A percentile compares a stretch with the other conserved stretches of the same genome.
These are phyloP conservation scores for Onygenales sp. DNA, from an alignment of 2,329 filamentous ascomycete genomes.

Conservation along the genomic window DNA sequence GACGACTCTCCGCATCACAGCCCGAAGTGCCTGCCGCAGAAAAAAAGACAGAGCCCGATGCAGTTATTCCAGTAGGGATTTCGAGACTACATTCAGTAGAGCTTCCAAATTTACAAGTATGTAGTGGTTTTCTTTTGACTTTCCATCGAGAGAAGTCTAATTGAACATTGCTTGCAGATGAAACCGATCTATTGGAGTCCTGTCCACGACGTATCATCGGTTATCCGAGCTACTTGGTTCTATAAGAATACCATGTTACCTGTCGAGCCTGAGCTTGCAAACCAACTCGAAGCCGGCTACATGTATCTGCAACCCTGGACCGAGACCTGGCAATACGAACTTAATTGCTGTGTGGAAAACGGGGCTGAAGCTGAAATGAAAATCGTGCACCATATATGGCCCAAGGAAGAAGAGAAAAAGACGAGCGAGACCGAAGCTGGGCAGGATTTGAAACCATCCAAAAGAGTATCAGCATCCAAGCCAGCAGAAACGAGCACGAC, in stretches of 20 bases:
- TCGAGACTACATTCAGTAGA: conserved; percentile 86
- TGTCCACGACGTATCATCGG: conserved; percentile 74
- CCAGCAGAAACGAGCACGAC: conserved; percentile 2
- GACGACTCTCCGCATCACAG: conserved; percentile 1
- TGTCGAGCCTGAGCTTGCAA: conserved; percentile 74
- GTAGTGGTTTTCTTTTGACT: not conserved
- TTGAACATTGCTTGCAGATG: conserved; percentile 49
- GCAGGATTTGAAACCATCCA: conserved; percentile 23
- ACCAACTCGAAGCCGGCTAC: conserved; percentile 87
- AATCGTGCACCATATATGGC: conserved; percentile 75
- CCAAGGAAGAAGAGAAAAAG: conserved; percentile 40
- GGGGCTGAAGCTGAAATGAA: conserved; percentile 87
- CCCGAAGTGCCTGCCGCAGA: not conserved
- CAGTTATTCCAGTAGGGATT: conserved; percentile 71
- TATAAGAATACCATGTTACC: conserved; percentile 93
- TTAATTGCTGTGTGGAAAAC: conserved; percentile 82
- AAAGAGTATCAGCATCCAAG: conserved; percentile 1
- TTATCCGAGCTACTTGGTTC: conserved; percentile 89
- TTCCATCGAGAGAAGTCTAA: not conserved
- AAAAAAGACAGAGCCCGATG: conserved; percentile 25
- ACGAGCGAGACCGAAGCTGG: conserved; percentile 28
- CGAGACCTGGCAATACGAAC: conserved; percentile 83
- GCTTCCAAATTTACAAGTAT: conserved; percentile 56
- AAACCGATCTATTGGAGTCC: conserved; percentile 97
- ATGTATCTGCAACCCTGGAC: conserved; percentile 79